Conservation (phyloP, 352 stramenopile species). For the Globisporangium rhizosaccharum region DNA sequence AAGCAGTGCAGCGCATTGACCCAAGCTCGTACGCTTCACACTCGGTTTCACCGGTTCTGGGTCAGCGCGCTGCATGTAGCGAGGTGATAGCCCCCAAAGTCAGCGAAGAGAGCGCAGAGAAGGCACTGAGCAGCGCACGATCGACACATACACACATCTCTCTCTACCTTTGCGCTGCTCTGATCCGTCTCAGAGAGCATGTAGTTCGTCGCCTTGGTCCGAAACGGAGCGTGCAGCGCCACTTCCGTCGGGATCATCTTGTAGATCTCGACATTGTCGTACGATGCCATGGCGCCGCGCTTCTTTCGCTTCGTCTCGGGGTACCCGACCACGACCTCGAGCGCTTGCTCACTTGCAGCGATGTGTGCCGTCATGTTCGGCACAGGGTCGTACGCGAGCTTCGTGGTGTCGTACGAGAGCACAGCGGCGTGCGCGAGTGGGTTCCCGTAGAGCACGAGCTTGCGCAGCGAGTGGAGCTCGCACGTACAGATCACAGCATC, state of each 20-base stretch:
- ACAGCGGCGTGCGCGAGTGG: constrained; percentile 55
- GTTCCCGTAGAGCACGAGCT: constrained; percentile 75
- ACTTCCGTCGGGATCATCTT: constrained; percentile 73
- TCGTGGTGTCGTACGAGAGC: constrained; percentile 53
- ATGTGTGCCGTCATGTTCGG: constrained; percentile 46
- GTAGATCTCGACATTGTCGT: constrained; percentile 80
- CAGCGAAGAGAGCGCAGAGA: background rate
- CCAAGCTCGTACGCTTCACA: constrained; percentile 11
- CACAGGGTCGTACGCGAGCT: constrained; percentile 67
- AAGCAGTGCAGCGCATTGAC: background rate
- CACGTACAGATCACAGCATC: constrained; percentile 33
- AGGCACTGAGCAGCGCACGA: background rate
- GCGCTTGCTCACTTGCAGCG: constrained; percentile 10
- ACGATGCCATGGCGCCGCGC: constrained; percentile 28
- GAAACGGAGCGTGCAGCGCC: constrained; percentile 48
- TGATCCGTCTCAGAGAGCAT: constrained; percentile 24
- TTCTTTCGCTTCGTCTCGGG: constrained; percentile 68
- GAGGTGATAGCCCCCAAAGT: background rate
- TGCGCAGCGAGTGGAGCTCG: constrained; percentile 53
- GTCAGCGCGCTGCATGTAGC: background rate
- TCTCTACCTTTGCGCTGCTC: constrained; percentile 19
- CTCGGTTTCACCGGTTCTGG: constrained; percentile 1
- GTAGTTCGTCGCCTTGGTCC: constrained; percentile 38
- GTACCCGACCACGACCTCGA: constrained; percentile 54
- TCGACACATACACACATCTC: constrained; percentile 9